phyloP scores from a whole-genome alignment of 2,329 filamentous ascomycete species.

The Penicillium sp. region DNA sequence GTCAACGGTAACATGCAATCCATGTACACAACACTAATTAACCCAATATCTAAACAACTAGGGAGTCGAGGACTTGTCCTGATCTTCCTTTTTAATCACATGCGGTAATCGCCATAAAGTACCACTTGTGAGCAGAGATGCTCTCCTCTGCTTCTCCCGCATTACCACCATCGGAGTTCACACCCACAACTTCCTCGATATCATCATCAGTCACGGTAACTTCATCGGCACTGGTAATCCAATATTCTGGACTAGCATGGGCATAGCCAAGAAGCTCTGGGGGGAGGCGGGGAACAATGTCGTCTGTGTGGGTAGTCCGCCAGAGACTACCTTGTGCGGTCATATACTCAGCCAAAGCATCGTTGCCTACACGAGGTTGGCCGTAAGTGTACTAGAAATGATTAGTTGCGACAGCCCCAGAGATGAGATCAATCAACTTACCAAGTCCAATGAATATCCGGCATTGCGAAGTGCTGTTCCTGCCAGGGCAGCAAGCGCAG shows the following conservation, averaged over 20 bases:
- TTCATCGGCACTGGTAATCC: constrained; percentile 36
- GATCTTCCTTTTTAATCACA: neutral
- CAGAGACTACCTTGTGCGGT: constrained; percentile 37
- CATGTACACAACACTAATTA: neutral
- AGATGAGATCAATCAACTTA: constrained; percentile 23
- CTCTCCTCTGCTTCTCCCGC: neutral
- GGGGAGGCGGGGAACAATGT: constrained; percentile 41
- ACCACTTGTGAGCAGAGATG: neutral
- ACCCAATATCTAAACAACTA: no score
- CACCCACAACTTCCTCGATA: constrained; percentile 33
- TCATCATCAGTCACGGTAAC: constrained; percentile 31
- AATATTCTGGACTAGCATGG: constrained; percentile 44
- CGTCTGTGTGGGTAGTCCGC: constrained; percentile 40
- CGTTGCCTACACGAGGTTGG: constrained; percentile 44
- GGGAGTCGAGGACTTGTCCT: neutral
- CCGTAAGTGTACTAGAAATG: constrained; percentile 43
- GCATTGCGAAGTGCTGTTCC: constrained; percentile 46
- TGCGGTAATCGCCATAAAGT: neutral
- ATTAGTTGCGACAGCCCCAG: neutral
- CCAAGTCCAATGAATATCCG: constrained; percentile 44
- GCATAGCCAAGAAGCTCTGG: constrained; percentile 32
- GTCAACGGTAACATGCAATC: neutral
- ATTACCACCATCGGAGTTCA: constrained; percentile 36
- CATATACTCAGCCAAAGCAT: constrained; percentile 39
- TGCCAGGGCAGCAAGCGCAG: constrained; percentile 51